Conservation (phyloP, 306 rosid species). For the Senna tora region DNA sequence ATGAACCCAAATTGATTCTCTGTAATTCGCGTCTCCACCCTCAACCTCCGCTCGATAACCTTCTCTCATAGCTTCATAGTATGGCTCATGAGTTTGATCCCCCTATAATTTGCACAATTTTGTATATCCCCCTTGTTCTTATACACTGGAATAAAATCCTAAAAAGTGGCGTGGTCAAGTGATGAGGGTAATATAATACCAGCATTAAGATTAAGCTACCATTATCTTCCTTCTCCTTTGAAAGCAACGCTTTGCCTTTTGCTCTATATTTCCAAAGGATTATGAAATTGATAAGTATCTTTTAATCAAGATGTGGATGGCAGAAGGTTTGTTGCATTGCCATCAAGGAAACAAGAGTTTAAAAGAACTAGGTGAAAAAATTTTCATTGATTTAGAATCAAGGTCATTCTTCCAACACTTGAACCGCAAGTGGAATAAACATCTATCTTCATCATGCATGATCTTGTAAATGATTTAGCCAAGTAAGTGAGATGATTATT, state of each 20-base stretch:
- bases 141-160: background rate
- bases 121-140: too few relatives aligned
- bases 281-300: background rate
- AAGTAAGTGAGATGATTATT: background rate
- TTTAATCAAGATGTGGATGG: conserved; percentile 14
- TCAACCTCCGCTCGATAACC: too few relatives aligned
- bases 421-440: too few relatives aligned
- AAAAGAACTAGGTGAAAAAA: background rate
- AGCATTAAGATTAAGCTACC: conserved; percentile 16
- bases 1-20: too few relatives aligned
- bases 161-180: background rate
- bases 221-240: conserved; percentile 3
- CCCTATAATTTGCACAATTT: too few relatives aligned
- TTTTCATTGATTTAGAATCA: background rate
- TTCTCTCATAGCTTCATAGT: too few relatives aligned
- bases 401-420: background rate
- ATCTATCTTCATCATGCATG: background rate
- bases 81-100: too few relatives aligned
- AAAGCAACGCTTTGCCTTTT: conserved; percentile 10
- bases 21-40: too few relatives aligned
- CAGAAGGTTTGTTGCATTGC: background rate
- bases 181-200: background rate
- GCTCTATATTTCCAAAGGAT: background rate
- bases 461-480: conserved; percentile 6
- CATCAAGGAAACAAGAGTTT: background rate